Evolutionary conservation across 2,329 filamentous ascomycete genomes (phyloP), one percentile per base, ranked within the genome.

Genomic region (Aspergillus neoniger): DNA sequence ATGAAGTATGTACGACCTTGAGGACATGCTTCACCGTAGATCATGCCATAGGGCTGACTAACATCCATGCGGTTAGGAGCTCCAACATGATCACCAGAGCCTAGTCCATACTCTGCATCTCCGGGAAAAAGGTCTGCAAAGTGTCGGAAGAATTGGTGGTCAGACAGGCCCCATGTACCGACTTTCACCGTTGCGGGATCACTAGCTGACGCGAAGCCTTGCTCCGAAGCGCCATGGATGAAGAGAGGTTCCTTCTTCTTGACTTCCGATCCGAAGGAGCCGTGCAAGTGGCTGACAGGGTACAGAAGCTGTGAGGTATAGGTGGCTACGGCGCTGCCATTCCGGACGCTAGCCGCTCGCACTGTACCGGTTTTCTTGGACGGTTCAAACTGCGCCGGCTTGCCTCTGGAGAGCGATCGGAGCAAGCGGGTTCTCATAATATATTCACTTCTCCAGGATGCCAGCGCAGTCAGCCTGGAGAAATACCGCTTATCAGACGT

Each of bases 361-460:
- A 82, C 75, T 6, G 84, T 77, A 10, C 86, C 85, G 58, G 85
- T 73, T 69, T 81, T 77, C 50, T 81, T 77, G 30, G 82, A 73
- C 9, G 81, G 79, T 39, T 88, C 83, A 15, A 67, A 84, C 79
- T 60, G 71, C 9, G 75, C 71, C 39, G 94, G 92, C 72, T 93
- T 96, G 54, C 94, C 95, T 61, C 91, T 88, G 50, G 85, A 85
- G 59, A 98, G 81, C 63, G 91, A 95, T 48, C 92, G 86, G 55
- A 98, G 80, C 55, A 98, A 84, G 50, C 91, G 86, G 2, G 92
- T 97, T 50, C 95, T 86, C 59, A 96, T 79, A 51, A 98, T 89
- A 71, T 98, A 99, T 76, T 99, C 95, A 76, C 91, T 97, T 67
- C 94, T 86, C 94, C 95, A 98, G 8, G 93, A 95, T n/a, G 92